Conservation (phyloP, 2,329 filamentous ascomycete species). For the Trichoderma atrobrunneum region DNA sequence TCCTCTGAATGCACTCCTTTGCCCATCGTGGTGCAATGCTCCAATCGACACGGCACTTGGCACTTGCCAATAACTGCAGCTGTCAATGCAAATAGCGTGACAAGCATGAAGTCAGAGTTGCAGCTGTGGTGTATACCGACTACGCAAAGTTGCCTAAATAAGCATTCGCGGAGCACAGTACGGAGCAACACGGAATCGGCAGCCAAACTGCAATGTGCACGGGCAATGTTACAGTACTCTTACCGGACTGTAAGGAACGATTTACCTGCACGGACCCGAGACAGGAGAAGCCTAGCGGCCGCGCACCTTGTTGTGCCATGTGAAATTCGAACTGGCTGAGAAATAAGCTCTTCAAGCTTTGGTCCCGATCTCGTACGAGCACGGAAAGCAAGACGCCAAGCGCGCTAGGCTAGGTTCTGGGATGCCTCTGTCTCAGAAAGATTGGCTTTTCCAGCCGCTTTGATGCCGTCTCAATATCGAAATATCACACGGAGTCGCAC, state of each 20-base stretch:
- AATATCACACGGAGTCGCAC: not conserved
- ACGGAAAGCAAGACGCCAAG: constrained; percentile 13
- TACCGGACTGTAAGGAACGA: not conserved
- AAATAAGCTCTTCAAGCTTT: constrained; percentile 11
- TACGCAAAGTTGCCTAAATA: constrained; percentile 5
- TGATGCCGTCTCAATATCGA: not conserved
- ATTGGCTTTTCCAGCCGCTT: not conserved
- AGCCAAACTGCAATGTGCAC: not conserved
- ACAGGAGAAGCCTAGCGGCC: not conserved
- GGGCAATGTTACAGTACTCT: not conserved
- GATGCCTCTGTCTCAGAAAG: not conserved
- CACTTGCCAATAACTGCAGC: not conserved
- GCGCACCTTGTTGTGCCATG: not conserved
- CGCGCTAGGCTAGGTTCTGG: not conserved
- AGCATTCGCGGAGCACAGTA: not conserved
- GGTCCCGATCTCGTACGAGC: not conserved
- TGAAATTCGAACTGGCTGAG: not conserved
- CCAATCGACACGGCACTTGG: not conserved
- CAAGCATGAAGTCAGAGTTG: not conserved
- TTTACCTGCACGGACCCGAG: not conserved
- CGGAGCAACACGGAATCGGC: not conserved
- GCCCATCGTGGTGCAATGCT: not conserved
- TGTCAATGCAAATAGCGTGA: not conserved
- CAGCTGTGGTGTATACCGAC: not conserved
- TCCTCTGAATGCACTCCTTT: not conserved